Conservation (phyloP, 2,329 filamentous ascomycete species). For the Chlorencoelia australis region DNA sequence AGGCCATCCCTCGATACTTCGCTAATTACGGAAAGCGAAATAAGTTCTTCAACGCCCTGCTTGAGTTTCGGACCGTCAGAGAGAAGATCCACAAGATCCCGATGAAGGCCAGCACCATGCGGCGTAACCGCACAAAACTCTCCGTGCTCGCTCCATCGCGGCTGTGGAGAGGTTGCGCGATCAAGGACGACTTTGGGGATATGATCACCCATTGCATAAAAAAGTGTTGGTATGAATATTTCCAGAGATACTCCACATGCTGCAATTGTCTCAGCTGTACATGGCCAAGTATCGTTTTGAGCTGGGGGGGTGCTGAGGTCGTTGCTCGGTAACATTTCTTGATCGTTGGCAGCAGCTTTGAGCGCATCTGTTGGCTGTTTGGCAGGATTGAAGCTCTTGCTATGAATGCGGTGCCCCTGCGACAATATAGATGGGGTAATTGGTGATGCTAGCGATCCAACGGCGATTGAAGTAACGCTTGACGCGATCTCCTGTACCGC, state of each 20-base stretch:
- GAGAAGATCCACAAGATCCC: too few species aligned
- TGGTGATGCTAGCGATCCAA: conserved; percentile 5
- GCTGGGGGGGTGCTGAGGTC: conserved; percentile 1
- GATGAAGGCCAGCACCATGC: too few species aligned
- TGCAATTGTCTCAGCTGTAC: conserved; percentile 3
- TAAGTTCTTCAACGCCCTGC: too few species aligned
- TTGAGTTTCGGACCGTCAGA: too few species aligned
- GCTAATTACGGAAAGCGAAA: too few species aligned
- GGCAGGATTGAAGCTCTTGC: conserved; percentile 1
- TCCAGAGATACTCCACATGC: conserved; percentile 2
- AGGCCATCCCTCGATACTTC: too few species aligned
- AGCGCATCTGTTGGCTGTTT: conserved; percentile 1
- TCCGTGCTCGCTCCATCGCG: too few species aligned
- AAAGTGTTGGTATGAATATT: conserved; percentile 6
- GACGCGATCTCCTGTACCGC: conserved; percentile 6
- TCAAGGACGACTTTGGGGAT: too few species aligned
- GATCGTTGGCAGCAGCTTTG: background rate
- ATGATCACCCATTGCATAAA: too few species aligned
- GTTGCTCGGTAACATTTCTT: conserved; percentile 1
- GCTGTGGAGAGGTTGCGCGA: too few species aligned
- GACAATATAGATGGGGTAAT: conserved; percentile 7
- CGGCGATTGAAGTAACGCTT: conserved; percentile 3
- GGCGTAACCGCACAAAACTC: too few species aligned
- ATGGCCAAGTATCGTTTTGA: conserved; percentile 1
- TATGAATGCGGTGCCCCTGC: conserved; percentile 4